Evolutionary conservation across 2,329 filamentous ascomycete species (phyloP), one percentile per base, ranked within the genome.

Genomic region (Dryadomyces quercivorus): DNA sequence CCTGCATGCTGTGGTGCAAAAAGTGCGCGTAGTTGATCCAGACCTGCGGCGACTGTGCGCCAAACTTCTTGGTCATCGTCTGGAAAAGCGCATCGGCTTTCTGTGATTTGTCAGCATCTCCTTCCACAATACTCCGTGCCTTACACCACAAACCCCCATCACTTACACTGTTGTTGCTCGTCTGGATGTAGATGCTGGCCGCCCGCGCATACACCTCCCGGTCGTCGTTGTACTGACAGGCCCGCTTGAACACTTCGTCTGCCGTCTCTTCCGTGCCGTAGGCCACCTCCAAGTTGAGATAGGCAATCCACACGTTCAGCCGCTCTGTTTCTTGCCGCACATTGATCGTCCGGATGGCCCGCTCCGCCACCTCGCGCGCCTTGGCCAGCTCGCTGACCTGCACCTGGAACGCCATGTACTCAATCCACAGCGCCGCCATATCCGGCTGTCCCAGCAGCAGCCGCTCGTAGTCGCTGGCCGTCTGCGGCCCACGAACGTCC

Each of bases 371-470:
- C 60, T 92, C 86, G 50, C 92, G 83, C 13, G 93, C 91, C 69
- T 90, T 93, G 58, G 85, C 82, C 20, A 94, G 76, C 70, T 98
- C 93, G 65, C 88, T 88, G 52, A 95, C 80, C 65, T 95, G 86
- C 68, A 96, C 84, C 70, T 97, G 89, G 78, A 95, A 95, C n/a
- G 91, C 90, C 89, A 98, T 97, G 72, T 98, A 98, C 60, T 88
- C 81, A 54, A 96, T 88, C 93, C 93, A 98, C 31, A 97, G 78
- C 58, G 85, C 76, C 0, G 92, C 94, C n/a, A 88, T 92, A 70
- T 97, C 90, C 2, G 93, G 90, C 66, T 95, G 87, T 55, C 90
- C 88, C 21, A 98, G 81, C 45, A 98, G 80, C 22, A 96, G 82
- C 61, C 93, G 85, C 71, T 98, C 94, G 67, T 90, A 98, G 69